Percentiles rank a stretch among this genome's conserved stretches.
Evolutionary conservation across 441 rosid genomes (phyloP).

Genomic region (Pelargonium australe): DNA sequence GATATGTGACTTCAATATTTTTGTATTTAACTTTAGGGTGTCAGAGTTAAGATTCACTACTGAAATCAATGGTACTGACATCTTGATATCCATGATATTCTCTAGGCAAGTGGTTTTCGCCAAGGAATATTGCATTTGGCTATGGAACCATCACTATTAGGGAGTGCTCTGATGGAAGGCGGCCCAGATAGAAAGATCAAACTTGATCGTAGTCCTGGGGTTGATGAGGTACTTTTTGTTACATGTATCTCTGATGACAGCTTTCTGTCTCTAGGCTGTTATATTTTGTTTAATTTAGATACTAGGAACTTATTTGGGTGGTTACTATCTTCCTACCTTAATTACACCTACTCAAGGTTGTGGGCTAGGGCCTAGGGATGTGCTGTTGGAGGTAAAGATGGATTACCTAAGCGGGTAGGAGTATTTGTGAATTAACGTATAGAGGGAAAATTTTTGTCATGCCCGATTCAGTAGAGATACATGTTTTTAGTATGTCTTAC

Average conservation of each 20-base stretch:
- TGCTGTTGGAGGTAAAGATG: neutral
- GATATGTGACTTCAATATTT: neutral
- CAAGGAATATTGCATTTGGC: conserved; percentile 91
- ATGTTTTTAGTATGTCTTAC: neutral
- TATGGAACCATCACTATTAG: conserved; percentile 89
- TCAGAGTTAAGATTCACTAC: neutral
- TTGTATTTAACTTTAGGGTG: conserved; percentile 7
- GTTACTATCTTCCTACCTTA: neutral
- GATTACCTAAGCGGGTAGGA: neutral
- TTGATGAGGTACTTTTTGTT: conserved; percentile 63
- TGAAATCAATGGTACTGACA: conserved; percentile 9
- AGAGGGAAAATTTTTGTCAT: neutral
- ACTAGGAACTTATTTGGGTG: conserved; percentile 2
- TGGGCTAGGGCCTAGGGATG: neutral
- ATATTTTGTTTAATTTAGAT: neutral
- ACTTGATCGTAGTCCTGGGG: conserved; percentile 81
- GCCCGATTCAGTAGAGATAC: neutral
- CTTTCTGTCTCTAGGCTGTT: neutral
- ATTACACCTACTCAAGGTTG: neutral
- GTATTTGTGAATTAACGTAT: neutral
- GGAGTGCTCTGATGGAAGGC: conserved; percentile 82
- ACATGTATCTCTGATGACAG: neutral
- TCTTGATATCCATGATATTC: conserved; percentile 17
- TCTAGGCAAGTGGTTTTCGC: conserved; percentile 77
- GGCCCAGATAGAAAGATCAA: conserved; percentile 90